Evolutionary conservation across 371 early-diverging fungal species (phyloP), one percentile per base, ranked within the genome.

Genomic region (Mucor velutinosus): DNA sequence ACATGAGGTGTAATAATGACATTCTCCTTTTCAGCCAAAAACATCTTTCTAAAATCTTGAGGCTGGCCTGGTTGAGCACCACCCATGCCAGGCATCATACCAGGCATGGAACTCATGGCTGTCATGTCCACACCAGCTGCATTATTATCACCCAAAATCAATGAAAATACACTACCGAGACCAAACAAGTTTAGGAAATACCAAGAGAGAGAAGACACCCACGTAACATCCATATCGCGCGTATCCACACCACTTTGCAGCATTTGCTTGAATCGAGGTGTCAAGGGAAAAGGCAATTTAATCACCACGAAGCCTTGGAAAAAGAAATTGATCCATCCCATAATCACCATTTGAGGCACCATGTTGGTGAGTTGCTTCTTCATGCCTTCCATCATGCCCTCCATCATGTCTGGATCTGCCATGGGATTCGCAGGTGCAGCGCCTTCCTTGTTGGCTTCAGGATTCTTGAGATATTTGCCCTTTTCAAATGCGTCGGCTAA

Each of bases 251-350:
- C 98, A 58, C 93, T 88, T 81, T 98, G 98, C 58, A 97, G 87
- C 99, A 98, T 98, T 60, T 91, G 84, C 83, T 98, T 98, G 86
- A 98, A 98, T 12, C 97, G 92, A 63, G 96, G 83, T 12, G 97
- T 96, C 72, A 98, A 84, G 3, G 97, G 97, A 76, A 98, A 98
- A 30, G 99, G 99, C 69, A 98, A 85, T 64, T 94, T 95, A 76
- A 95, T 94, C 57, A 97, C 86, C 33, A 98, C 89, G 74, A 98
- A 98, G 63, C 99, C 99, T 39, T 95, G 92, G 75, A 98, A 98
- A 86, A 98, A 98, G 78, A 94, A 96, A 70, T 94, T 95, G 82
- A 98, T 93, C 97, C 97, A 98, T 21, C 92, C 93, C 99, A 98
- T 98, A 77, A 98, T 98, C 15, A 98, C 75, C 66, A 95, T 96